phyloP scores from a whole-genome alignment of 2,329 filamentous ascomycete species.

The Daldinia sp. region DNA sequence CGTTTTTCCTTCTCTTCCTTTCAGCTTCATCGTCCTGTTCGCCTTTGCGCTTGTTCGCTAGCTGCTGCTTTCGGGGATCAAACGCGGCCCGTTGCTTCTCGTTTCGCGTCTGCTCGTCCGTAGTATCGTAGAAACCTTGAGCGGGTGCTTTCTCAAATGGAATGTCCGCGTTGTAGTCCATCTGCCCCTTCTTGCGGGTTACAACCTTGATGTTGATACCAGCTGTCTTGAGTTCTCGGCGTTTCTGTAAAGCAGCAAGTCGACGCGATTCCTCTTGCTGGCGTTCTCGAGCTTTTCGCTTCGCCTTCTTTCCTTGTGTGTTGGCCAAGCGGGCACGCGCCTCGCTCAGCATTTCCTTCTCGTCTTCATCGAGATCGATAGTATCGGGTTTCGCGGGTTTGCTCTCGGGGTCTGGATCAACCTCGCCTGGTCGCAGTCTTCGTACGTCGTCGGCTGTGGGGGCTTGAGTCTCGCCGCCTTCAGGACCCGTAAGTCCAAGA shows the following conservation, averaged over 20 bases:
- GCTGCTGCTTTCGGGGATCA: conserved; percentile 90
- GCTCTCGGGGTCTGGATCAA: conserved; percentile 96
- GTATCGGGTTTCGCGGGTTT: conserved; percentile 96
- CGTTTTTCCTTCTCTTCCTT: conserved; percentile 86
- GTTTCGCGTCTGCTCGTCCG: conserved; percentile 80
- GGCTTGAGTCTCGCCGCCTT: conserved; percentile 84
- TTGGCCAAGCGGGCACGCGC: conserved; percentile 95
- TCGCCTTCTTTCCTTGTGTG: conserved; percentile 98
- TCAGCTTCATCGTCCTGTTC: conserved; percentile 84
- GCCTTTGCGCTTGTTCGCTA: conserved; percentile 91
- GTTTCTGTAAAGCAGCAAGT: conserved; percentile 90
- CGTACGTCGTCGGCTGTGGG: conserved; percentile 93
- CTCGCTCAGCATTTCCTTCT: conserved; percentile 99
- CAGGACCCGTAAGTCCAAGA: conserved; percentile 82
- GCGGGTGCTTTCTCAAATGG: conserved; percentile 94
- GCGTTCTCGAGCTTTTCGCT: conserved; percentile 93
- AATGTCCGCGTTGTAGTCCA: conserved; percentile 99
- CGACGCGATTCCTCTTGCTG: conserved; percentile 94
- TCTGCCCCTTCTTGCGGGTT: conserved; percentile 91
- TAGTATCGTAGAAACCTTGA: conserved; percentile 91
- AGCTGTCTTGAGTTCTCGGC: conserved; percentile 94
- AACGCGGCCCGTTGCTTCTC: conserved; percentile 85
- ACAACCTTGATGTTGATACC: conserved; percentile 98
- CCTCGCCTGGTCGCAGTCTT: conserved; percentile 86
- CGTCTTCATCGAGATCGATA: conserved; percentile 97